A percentile compares a stretch with the other conserved stretches of the same genome.
Evolutionary conservation across 139 green algal genomes (phyloP).

Genomic region (Auxenochlorella pyrenoidosa): DNA sequence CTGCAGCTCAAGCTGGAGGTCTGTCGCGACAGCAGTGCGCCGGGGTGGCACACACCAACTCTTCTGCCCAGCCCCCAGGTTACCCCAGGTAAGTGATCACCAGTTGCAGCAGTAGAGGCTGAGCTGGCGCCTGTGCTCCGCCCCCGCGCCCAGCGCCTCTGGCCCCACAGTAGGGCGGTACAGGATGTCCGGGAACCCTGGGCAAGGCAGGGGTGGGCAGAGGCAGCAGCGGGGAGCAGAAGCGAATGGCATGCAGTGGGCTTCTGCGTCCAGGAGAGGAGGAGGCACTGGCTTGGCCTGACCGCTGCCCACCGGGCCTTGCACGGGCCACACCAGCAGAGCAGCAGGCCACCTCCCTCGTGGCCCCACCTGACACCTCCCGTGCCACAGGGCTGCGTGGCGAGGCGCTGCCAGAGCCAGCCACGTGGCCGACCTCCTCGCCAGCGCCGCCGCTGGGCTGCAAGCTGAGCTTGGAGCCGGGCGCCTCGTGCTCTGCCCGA

Average conservation of each 20-base stretch:
- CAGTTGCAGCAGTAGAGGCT: conserved; percentile 4
- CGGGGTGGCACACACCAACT: no score
- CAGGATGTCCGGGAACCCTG: background rate
- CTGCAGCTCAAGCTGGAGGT: no score
- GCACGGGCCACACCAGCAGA: no score
- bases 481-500: no score
- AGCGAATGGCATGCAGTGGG: background rate
- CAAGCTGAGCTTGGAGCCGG: no score
- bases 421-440: no score
- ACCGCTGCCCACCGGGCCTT: background rate
- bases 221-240: background rate
- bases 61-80: no score
- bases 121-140: background rate
- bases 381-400: no score
- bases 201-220: background rate
- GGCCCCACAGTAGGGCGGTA: background rate
- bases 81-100: background rate
- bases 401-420: background rate
- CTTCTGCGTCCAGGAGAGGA: background rate
- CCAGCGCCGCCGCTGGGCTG: no score
- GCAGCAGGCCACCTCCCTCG: no score
- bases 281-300: background rate
- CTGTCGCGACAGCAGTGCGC: no score
- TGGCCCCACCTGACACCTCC: no score
- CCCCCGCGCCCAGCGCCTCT: background rate